Conservation (phyloP, 768 basidiomycete species). For the Saitozyma podzolica region DNA sequence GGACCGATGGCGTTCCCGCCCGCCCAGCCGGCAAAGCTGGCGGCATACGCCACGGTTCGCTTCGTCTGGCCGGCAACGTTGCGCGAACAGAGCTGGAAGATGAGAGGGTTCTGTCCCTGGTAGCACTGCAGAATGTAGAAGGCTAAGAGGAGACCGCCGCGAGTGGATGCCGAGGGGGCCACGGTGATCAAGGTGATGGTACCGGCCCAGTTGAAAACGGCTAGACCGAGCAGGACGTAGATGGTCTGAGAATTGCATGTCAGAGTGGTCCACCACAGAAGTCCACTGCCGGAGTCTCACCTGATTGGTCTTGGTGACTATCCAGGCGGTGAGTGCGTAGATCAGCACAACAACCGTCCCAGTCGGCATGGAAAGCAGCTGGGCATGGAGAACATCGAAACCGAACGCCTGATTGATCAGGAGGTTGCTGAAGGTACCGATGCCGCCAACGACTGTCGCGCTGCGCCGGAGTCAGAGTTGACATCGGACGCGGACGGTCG, state of each 20-base stretch:
- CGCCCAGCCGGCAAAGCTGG: slow-evolving; percentile 56
- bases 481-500: too few species aligned
- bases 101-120: slow-evolving; percentile 13
- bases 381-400: slow-evolving; percentile 12
- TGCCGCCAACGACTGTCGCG: slow-evolving; percentile 8
- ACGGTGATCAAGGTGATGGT: slow-evolving; percentile 59
- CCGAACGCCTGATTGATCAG: slow-evolving; percentile 15
- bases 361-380: slow-evolving; percentile 13
- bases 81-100: neutral
- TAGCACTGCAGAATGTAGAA: slow-evolving; percentile 55
- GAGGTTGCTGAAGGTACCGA: slow-evolving; percentile 9
- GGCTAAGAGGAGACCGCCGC: slow-evolving; percentile 57
- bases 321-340: slow-evolving; percentile 16
- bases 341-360: too few species aligned
- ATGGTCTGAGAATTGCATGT: too few species aligned
- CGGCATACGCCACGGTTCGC: slow-evolving; percentile 57
- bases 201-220: slow-evolving; percentile 55
- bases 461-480: too few species aligned
- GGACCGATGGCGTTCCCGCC: slow-evolving; percentile 60
- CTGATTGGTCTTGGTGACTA: neutral
- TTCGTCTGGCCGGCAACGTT: slow-evolving; percentile 58
- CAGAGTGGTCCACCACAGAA: too few species aligned
- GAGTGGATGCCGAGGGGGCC: slow-evolving; percentile 54
- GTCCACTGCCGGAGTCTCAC: too few species aligned
- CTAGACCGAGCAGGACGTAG: too few species aligned